Percentiles rank a stretch among this genome's conserved stretches.
Conservation (phyloP, 805 yeast genomes). For the Wickerhamia fluorescens region DNA sequence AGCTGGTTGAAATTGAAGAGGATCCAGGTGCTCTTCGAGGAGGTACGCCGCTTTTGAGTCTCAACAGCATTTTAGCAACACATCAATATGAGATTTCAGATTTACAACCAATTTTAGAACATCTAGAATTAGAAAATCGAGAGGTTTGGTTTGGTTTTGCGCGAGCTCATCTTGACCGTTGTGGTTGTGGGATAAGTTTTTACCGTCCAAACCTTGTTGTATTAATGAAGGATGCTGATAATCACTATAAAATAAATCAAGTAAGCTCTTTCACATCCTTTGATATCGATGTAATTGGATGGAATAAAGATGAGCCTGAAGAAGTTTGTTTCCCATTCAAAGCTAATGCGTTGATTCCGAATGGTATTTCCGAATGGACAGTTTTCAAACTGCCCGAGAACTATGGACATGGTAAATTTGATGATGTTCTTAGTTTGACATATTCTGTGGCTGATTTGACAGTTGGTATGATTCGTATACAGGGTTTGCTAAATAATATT, state of each 20-base stretch:
- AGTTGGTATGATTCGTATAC: constrained; percentile 11
- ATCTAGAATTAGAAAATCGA: constrained; percentile 15
- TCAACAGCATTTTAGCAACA: constrained; percentile 9
- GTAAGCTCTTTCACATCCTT: constrained; percentile 8
- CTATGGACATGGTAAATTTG: constrained; percentile 1
- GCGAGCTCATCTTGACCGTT: constrained; percentile 28
- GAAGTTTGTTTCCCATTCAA: constrained; percentile 10
- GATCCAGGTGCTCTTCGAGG: constrained; percentile 29
- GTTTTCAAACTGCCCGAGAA: constrained; percentile 1
- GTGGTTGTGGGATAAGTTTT: constrained; percentile 34
- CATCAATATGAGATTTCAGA: constrained; percentile 11
- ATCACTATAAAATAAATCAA: constrained; percentile 8
- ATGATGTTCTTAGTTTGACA: constrained; percentile 13
- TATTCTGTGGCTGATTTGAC: constrained; percentile 15
- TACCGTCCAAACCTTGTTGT: constrained; percentile 36
- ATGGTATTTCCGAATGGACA: constrained; percentile 12
- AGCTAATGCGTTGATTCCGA: constrained; percentile 16
- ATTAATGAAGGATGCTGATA: constrained; percentile 3
- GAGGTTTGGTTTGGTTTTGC: constrained; percentile 39
- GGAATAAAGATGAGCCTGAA: constrained; percentile 9
- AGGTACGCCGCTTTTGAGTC: constrained; percentile 26
- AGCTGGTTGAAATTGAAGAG: not conserved
- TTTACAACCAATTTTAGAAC: not conserved
- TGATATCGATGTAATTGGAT: constrained; percentile 7
- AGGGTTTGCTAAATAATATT: constrained; percentile 12